These are phyloP conservation scores for Citrullus mucosospermus DNA, from an alignment of 306 rosid species.

Conservation along the genomic window DNA sequence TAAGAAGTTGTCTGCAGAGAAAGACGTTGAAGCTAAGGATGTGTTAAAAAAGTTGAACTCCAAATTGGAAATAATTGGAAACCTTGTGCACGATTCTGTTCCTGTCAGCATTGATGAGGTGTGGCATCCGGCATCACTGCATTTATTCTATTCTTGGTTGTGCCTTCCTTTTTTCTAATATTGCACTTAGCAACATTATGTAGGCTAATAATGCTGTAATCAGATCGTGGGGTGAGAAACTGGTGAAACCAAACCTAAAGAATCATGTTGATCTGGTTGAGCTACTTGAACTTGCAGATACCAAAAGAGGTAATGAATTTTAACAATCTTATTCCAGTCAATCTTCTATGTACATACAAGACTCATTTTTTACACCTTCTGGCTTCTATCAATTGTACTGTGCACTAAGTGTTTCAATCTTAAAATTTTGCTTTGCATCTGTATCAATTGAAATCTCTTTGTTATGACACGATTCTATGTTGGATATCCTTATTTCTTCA, in stretches of 20 bases:
- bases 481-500: no score
- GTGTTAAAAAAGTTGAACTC: constrained; percentile 34
- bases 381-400: no score
- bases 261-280: constrained; percentile 83
- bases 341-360: no score
- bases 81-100: constrained; percentile 86
- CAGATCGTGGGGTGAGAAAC: constrained; percentile 78
- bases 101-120: constrained; percentile 78
- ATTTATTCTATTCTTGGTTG: neutral
- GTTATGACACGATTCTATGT: no score
- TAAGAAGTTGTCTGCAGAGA: constrained; percentile 45
- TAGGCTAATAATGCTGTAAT: constrained; percentile 71
- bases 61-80: constrained; percentile 65
- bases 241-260: constrained; percentile 67
- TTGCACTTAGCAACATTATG: neutral
- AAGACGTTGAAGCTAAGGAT: constrained; percentile 68
- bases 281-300: constrained; percentile 63
- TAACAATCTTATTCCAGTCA: neutral
- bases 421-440: no score
- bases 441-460: no score
- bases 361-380: no score
- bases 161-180: neutral
- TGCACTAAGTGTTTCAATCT: no score
- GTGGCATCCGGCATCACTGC: neutral
- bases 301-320: constrained; percentile 43